A percentile compares a stretch with the other conserved stretches of the same genome.
phyloP scores from a whole-genome alignment of 2,329 filamentous ascomycete species.

The Pseudohalonectria lignicola region DNA sequence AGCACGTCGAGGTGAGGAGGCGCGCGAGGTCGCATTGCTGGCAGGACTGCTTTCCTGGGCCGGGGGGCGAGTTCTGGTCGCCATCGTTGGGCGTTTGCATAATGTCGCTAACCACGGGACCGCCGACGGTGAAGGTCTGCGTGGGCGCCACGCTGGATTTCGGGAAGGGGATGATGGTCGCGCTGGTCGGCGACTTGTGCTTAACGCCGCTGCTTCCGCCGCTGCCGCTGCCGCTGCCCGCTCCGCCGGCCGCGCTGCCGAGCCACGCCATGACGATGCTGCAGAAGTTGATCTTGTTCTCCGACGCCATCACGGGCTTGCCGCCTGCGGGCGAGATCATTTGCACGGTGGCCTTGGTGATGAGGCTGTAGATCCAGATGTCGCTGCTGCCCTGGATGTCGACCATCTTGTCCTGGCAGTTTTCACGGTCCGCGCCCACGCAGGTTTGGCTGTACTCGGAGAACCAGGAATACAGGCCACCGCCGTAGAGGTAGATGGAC shows the following conservation, averaged over 20 bases:
- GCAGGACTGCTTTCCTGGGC: neutral
- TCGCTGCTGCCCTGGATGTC: conserved; percentile 3
- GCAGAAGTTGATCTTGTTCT: neutral
- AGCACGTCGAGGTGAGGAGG: neutral
- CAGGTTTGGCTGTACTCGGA: conserved; percentile 2
- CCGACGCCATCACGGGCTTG: neutral
- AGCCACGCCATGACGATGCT: neutral
- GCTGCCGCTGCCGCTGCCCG: neutral
- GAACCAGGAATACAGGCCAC: conserved; percentile 2
- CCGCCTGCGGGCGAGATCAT: conserved; percentile 1
- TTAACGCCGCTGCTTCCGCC: neutral
- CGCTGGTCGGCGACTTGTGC: neutral
- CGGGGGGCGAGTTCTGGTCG: neutral
- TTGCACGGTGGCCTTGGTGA: conserved; percentile 3
- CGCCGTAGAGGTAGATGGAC: neutral
- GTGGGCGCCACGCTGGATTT: neutral
- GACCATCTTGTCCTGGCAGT: conserved; percentile 6
- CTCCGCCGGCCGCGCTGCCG: no score
- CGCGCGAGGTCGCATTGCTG: neutral
- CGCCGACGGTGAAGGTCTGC: neutral
- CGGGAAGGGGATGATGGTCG: conserved; percentile 1
- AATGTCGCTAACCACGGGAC: neutral
- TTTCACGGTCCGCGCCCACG: conserved; percentile 26
- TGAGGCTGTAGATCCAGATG: conserved; percentile 5
- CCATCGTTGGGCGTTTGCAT: neutral